phyloP scores from a whole-genome alignment of 2,329 filamentous ascomycete species.

The Pseudocercospora cruenta region DNA sequence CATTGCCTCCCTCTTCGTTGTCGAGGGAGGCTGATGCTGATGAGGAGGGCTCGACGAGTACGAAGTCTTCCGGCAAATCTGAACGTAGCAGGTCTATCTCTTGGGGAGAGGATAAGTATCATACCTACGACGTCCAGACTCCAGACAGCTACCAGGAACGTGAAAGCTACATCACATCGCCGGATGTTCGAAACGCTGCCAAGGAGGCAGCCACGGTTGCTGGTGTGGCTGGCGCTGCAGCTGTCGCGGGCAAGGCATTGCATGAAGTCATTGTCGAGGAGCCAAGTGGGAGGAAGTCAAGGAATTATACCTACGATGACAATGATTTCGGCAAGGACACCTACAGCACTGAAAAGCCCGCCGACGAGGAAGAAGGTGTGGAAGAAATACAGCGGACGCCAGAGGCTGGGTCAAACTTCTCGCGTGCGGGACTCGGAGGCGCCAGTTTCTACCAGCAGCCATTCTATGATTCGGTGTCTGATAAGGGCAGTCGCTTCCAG shows the following conservation, averaged over 20 bases:
- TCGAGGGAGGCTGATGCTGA: constrained; percentile 23
- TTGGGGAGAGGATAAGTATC: constrained; percentile 53
- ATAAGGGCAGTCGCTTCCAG: constrained; percentile 36
- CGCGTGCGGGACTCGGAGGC: neutral
- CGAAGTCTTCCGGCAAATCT: constrained; percentile 20
- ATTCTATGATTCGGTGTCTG: constrained; percentile 48
- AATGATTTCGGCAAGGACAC: constrained; percentile 14
- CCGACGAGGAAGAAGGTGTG: constrained; percentile 19
- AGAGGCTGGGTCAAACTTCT: neutral
- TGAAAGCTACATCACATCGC: constrained; percentile 31
- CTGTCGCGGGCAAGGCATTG: constrained; percentile 28
- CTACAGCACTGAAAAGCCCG: constrained; percentile 19
- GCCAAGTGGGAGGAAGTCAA: constrained; percentile 37
- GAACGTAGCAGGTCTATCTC: constrained; percentile 43
- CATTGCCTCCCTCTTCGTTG: constrained; percentile 42
- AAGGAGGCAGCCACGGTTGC: constrained; percentile 16
- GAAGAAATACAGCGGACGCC: constrained; percentile 20
- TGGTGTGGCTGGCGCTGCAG: constrained; percentile 18
- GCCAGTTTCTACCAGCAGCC: constrained; percentile 40
- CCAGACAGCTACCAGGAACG: constrained; percentile 44
- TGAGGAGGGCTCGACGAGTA: constrained; percentile 15
- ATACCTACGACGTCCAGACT: constrained; percentile 51
- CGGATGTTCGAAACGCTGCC: constrained; percentile 15
- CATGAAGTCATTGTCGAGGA: constrained; percentile 47
- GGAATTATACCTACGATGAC: constrained; percentile 39